phyloP scores from a whole-genome alignment of 371 early-diverging fungal species.

The Rhizopus stolonifer region DNA sequence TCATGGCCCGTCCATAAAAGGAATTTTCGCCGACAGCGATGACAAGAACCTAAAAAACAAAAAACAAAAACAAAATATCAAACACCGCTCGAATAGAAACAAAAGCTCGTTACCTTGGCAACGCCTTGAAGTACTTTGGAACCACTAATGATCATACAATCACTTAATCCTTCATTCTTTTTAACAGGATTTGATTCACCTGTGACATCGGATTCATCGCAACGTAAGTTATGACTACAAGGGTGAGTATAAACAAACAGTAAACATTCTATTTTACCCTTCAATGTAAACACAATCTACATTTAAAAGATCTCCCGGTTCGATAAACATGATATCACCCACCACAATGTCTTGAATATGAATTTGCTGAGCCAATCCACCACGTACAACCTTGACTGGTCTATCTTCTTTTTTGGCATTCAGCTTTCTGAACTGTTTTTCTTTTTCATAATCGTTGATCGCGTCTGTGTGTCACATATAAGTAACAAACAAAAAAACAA shows the following conservation, averaged over 20 bases:
- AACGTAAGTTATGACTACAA: constrained; percentile 78
- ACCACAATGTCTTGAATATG: constrained; percentile 85
- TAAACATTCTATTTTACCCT: too few species aligned
- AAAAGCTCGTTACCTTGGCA: too few species aligned
- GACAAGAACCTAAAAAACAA: constrained; percentile 68
- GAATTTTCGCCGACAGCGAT: constrained; percentile 71
- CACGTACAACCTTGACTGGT: constrained; percentile 62
- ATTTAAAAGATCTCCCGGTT: constrained; percentile 91
- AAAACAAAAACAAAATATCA: too few species aligned
- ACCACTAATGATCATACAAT: constrained; percentile 75
- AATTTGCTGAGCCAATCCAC: constrained; percentile 71
- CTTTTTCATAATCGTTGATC: constrained; percentile 81
- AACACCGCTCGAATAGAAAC: too few species aligned
- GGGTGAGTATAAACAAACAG: too few species aligned
- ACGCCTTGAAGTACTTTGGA: constrained; percentile 79
- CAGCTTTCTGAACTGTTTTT: constrained; percentile 73
- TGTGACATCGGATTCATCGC: constrained; percentile 91
- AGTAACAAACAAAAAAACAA: background rate
- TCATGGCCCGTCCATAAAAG: constrained; percentile 77
- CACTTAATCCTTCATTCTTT: too few species aligned
- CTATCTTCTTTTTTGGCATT: constrained; percentile 77
- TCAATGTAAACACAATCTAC: constrained; percentile 86
- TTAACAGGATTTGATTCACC: constrained; percentile 91
- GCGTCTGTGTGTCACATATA: constrained; percentile 41
- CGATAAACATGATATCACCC: constrained; percentile 87